phyloP scores from a whole-genome alignment of 1,284 basidiomycete species.

The Ustilago sp. region DNA sequence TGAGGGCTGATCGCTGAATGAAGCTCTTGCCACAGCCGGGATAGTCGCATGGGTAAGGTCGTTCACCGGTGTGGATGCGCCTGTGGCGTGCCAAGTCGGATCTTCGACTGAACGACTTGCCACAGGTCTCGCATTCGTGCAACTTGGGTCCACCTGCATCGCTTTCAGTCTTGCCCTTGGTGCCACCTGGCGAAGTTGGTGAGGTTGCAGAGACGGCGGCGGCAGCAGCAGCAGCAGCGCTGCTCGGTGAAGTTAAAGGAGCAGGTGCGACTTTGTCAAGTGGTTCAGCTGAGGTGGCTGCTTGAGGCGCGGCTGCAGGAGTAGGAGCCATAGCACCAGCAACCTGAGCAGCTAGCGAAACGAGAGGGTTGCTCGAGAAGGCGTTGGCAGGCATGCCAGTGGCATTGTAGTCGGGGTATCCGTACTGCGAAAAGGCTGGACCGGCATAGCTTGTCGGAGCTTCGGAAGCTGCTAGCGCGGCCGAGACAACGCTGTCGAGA shows the following conservation, averaged over 20 bases:
- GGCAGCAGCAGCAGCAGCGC: neutral
- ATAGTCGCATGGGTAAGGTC: conserved; percentile 77
- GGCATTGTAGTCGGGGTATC: conserved; percentile 47
- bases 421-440: conserved; percentile 40
- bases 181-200: conserved; percentile 27
- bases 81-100: conserved; percentile 74
- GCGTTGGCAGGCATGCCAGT: conserved; percentile 38
- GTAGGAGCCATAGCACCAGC: conserved; percentile 30
- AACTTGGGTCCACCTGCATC: conserved; percentile 68
- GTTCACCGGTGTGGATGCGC: conserved; percentile 88
- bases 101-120: conserved; percentile 66
- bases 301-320: conserved; percentile 13
- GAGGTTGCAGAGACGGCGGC: conserved; percentile 31
- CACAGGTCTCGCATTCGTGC: conserved; percentile 66
- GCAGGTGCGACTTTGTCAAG: conserved; percentile 18
- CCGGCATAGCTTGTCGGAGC: conserved; percentile 23
- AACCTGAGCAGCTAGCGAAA: conserved; percentile 46
- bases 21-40: conserved; percentile 71
- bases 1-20: conserved; percentile 74
- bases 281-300: conserved; percentile 12
- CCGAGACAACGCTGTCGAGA: conserved; percentile 33
- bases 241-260: conserved; percentile 13
- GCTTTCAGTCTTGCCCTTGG: conserved; percentile 58
- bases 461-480: conserved; percentile 31
- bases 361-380: conserved; percentile 43